A percentile compares a stretch with the other conserved stretches of the same genome.
Evolutionary conservation across 176 grass and related monocot genomes (phyloP).

Genomic region (Oryza punctata): DNA sequence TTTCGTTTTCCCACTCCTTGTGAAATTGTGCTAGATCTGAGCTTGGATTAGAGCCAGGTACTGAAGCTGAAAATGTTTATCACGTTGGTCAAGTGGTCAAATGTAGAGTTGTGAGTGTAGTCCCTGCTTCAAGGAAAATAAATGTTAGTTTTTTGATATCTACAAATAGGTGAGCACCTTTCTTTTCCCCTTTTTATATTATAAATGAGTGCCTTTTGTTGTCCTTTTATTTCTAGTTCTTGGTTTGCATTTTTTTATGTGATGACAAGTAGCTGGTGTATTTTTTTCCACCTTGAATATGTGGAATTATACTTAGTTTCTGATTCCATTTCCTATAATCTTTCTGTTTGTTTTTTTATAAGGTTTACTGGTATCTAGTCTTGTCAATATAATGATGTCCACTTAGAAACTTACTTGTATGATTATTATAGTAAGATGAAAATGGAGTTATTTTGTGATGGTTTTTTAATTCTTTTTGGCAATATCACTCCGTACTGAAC

Average conservation of each 20-base stretch:
- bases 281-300: constrained; percentile 10
- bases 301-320: neutral
- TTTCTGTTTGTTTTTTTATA: constrained; percentile 26
- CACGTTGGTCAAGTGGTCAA: constrained; percentile 94
- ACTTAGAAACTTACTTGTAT: too few species aligned
- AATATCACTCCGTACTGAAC: too few species aligned
- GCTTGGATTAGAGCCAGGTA: constrained; percentile 80
- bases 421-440: too few species aligned
- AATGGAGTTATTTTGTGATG: too few species aligned
- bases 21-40: constrained; percentile 61
- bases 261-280: neutral
- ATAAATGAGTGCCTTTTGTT: constrained; percentile 50
- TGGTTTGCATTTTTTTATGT: constrained; percentile 3
- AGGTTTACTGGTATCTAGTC: constrained; percentile 5
- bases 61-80: constrained; percentile 78
- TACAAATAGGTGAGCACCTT: constrained; percentile 63
- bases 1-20: constrained; percentile 24
- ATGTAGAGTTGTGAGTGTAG: constrained; percentile 83
- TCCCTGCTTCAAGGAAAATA: constrained; percentile 75
- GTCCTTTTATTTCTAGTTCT: neutral
- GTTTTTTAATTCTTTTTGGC: too few species aligned
- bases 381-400: neutral
- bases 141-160: constrained; percentile 76
- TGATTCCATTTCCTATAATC: neutral
- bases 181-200: neutral